These are phyloP conservation scores for Holtermanniella nyarrowii DNA, from an alignment of 768 basidiomycete species.

Conservation along the genomic window DNA sequence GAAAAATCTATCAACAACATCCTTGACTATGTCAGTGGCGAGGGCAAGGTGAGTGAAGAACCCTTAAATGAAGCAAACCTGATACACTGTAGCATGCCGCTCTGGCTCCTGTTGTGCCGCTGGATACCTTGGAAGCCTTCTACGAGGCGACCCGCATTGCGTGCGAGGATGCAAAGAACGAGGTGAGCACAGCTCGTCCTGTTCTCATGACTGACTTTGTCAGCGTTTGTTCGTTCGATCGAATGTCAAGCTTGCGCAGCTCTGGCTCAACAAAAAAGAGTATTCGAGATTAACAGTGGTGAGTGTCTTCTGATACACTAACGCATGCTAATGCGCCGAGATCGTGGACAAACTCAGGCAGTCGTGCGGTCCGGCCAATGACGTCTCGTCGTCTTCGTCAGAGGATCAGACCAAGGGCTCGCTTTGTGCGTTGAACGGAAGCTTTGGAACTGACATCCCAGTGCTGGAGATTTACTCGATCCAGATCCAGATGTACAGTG, in stretches of 20 bases:
- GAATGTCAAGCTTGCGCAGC: constrained; percentile 89
- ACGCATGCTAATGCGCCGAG: constrained; percentile 12
- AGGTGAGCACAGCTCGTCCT: constrained; percentile 47
- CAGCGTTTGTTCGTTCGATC: constrained; percentile 90
- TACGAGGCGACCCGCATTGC: constrained; percentile 88
- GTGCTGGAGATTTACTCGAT: constrained; percentile 93
- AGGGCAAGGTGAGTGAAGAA: constrained; percentile 60
- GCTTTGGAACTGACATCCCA: constrained; percentile 1
- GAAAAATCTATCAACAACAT: constrained; percentile 99
- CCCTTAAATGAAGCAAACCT: constrained; percentile 46
- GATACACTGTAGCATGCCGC: constrained; percentile 31
- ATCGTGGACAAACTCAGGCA: constrained; percentile 36
- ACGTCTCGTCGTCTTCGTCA: constrained; percentile 28
- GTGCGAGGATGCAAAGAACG: constrained; percentile 88
- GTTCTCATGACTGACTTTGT: not conserved
- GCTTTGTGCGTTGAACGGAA: constrained; percentile 44
- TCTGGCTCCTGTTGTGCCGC: constrained; percentile 43
- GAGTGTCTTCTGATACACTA: constrained; percentile 7
- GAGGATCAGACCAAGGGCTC: constrained; percentile 78
- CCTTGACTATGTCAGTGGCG: constrained; percentile 89
- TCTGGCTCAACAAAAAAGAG: constrained; percentile 94
- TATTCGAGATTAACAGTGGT: constrained; percentile 75
- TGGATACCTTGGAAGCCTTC: constrained; percentile 84
- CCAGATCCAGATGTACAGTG: constrained; percentile 99
- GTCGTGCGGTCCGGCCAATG: constrained; percentile 28